Percentiles rank a stretch among this genome's conserved stretches.
These are phyloP conservation scores for Apophysomyces ossiformis DNA, from an alignment of 371 early-diverging fungal species.

Conservation along the genomic window DNA sequence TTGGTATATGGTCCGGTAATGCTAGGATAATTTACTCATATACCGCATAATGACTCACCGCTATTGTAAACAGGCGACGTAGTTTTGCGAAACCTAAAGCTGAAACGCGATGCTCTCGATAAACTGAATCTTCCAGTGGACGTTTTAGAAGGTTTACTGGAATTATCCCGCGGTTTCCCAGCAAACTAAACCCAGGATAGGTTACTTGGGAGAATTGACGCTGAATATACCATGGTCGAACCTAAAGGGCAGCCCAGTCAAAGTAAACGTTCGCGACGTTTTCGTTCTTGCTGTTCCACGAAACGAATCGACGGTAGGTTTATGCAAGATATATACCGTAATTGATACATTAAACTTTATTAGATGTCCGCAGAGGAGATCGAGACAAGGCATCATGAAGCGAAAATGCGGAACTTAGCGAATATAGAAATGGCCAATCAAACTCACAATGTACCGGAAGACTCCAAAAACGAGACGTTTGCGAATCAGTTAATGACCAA, in stretches of 20 bases:
- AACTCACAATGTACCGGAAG: constrained; percentile 43
- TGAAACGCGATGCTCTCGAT: constrained; percentile 91
- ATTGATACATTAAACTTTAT: neutral
- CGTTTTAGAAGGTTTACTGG: constrained; percentile 82
- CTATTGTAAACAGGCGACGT: constrained; percentile 79
- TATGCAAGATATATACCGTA: neutral
- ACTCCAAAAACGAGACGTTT: constrained; percentile 79
- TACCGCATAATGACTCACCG: neutral
- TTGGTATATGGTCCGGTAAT: constrained; percentile 96
- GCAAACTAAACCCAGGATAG: constrained; percentile 7
- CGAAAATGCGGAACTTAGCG: constrained; percentile 85
- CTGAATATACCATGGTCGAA: constrained; percentile 89
- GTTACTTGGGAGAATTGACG: constrained; percentile 74
- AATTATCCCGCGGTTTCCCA: neutral
- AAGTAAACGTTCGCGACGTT: constrained; percentile 76
- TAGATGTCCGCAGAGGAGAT: constrained; percentile 84
- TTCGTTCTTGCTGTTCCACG: constrained; percentile 78
- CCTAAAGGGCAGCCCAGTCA: constrained; percentile 83
- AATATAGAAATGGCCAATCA: constrained; percentile 70
- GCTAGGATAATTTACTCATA: neutral
- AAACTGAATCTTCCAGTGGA: constrained; percentile 95
- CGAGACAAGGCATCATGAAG: constrained; percentile 75
- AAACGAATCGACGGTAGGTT: constrained; percentile 46
- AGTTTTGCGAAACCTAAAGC: constrained; percentile 86
- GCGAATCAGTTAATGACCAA: constrained; percentile 86